These are phyloP conservation scores for Cetradonia linearis DNA, from an alignment of 495 filamentous ascomycete genomes.

Conservation along the genomic window DNA sequence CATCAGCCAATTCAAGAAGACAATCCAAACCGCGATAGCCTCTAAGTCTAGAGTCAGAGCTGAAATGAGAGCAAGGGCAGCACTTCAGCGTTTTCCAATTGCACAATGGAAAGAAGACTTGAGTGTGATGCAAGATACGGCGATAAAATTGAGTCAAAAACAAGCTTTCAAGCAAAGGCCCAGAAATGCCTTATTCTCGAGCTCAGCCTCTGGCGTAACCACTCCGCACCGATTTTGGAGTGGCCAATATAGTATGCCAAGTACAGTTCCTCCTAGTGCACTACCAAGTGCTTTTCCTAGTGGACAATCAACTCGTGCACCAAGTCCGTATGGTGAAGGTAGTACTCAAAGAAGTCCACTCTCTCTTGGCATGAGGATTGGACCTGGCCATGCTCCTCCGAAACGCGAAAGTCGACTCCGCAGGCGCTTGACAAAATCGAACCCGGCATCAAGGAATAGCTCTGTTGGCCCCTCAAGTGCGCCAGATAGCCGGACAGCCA, in stretches of 20 bases:
- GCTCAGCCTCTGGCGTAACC: conserved; percentile 8
- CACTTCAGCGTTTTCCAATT: conserved; percentile 67
- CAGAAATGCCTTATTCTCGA: conserved; percentile 4
- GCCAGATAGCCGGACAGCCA: conserved; percentile 6
- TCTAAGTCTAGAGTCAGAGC: conserved; percentile 49
- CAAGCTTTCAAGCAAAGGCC: conserved; percentile 18
- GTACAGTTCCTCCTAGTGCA: conserved; percentile 7
- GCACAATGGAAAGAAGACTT: conserved; percentile 56
- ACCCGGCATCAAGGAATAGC: conserved; percentile 15
- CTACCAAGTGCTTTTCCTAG: conserved; percentile 12
- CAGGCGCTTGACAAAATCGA: conserved; percentile 20
- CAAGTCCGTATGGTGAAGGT: conserved; percentile 12
- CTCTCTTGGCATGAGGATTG: conserved; percentile 26
- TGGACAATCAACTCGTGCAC: conserved; percentile 18
- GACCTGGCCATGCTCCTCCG: conserved; percentile 26
- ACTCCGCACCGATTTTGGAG: conserved; percentile 13
- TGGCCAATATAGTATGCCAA: conserved; percentile 12
- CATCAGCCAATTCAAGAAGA: conserved; percentile 59
- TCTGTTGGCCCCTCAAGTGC: conserved; percentile 14
- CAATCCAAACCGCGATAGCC: conserved; percentile 55
- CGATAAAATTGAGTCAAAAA: conserved; percentile 30
- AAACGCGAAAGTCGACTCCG: conserved; percentile 21
- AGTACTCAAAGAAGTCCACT: conserved; percentile 18
- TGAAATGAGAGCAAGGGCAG: conserved; percentile 66
- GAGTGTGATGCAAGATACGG: conserved; percentile 49